These are phyloP conservation scores for Hypoxylon sp. DNA, from an alignment of 2,329 filamentous ascomycete species.

Conservation along the genomic window DNA sequence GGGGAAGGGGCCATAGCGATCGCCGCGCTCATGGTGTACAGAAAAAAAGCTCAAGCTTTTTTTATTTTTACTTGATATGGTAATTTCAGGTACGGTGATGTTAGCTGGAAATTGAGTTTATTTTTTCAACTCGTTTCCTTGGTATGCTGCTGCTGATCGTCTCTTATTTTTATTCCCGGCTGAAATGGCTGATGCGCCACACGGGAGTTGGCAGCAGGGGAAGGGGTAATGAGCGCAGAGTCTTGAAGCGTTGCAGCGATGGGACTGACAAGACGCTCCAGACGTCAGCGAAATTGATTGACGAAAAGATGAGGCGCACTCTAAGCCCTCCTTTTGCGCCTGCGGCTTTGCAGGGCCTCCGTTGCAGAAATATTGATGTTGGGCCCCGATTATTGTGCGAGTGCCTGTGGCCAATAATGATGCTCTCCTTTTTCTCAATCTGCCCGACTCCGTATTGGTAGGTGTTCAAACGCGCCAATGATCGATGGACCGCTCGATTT, in stretches of 20 bases:
- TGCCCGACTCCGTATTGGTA: constrained; percentile 45
- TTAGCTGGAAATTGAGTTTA: constrained; percentile 37
- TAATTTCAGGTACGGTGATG: constrained; percentile 44
- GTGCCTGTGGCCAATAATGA: constrained; percentile 38
- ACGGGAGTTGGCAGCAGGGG: constrained; percentile 45
- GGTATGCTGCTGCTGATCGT: constrained; percentile 46
- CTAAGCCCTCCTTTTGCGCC: constrained; percentile 34
- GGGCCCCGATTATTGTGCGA: constrained; percentile 42
- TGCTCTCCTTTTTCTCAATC: constrained; percentile 36
- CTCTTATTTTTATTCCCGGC: constrained; percentile 51
- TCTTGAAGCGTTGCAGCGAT: constrained; percentile 46
- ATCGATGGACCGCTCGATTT: constrained; percentile 42
- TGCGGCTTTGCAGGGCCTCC: constrained; percentile 33
- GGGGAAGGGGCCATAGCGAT: constrained; percentile 79
- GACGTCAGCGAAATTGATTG: constrained; percentile 44
- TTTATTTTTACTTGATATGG: constrained; percentile 35
- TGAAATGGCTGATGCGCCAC: constrained; percentile 51
- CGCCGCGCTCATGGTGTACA: constrained; percentile 74
- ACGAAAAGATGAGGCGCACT: constrained; percentile 44
- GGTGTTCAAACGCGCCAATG: constrained; percentile 43
- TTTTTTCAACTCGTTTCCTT: constrained; percentile 30
- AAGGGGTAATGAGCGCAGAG: constrained; percentile 41
- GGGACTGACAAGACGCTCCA: constrained; percentile 44
- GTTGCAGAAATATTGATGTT: constrained; percentile 45
- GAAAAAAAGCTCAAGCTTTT: constrained; percentile 46